A percentile compares a stretch with the other conserved stretches of the same genome.
These are phyloP conservation scores for Penicillium verhagenii DNA, from an alignment of 495 filamentous ascomycete species.

Conservation along the genomic window DNA sequence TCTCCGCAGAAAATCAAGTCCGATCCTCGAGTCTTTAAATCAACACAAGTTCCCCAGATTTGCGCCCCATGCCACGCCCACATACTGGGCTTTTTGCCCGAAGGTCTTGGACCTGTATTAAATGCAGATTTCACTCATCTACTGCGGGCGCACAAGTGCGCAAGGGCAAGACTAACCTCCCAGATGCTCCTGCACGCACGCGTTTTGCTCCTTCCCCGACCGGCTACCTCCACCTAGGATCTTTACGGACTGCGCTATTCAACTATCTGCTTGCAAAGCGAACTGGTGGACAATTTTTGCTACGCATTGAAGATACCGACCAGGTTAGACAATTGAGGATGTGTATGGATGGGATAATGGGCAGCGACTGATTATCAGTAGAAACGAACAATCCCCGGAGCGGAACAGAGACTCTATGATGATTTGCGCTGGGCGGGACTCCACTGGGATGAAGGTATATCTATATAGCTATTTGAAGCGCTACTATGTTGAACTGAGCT, in stretches of 20 bases:
- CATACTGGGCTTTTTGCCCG: slow-evolving; percentile 29
- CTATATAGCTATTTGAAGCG: slow-evolving; percentile 10
- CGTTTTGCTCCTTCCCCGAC: slow-evolving; percentile 96
- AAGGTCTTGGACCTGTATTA: slow-evolving; percentile 41
- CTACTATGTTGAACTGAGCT: background rate
- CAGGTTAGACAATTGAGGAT: slow-evolving; percentile 51
- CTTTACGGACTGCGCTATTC: slow-evolving; percentile 85
- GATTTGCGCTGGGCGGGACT: slow-evolving; percentile 89
- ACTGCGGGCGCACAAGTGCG: slow-evolving; percentile 23
- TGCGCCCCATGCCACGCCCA: slow-evolving; percentile 29
- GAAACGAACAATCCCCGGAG: slow-evolving; percentile 75
- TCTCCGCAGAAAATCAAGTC: slow-evolving; percentile 17
- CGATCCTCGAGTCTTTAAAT: background rate
- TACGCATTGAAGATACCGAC: slow-evolving; percentile 95
- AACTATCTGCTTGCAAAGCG: slow-evolving; percentile 86
- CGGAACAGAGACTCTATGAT: slow-evolving; percentile 70
- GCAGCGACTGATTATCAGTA: slow-evolving; percentile 41
- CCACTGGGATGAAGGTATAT: slow-evolving; percentile 85
- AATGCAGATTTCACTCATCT: slow-evolving; percentile 41
- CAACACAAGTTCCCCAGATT: background rate
- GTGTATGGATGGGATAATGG: background rate
- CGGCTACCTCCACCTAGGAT: slow-evolving; percentile 89
- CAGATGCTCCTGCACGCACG: slow-evolving; percentile 71
- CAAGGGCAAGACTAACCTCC: slow-evolving; percentile 39
- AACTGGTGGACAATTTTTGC: slow-evolving; percentile 88